A percentile compares a stretch with the other conserved stretches of the same genome.
phyloP scores from a whole-genome alignment of 176 grass and related monocot species.

The Avena insularis region DNA sequence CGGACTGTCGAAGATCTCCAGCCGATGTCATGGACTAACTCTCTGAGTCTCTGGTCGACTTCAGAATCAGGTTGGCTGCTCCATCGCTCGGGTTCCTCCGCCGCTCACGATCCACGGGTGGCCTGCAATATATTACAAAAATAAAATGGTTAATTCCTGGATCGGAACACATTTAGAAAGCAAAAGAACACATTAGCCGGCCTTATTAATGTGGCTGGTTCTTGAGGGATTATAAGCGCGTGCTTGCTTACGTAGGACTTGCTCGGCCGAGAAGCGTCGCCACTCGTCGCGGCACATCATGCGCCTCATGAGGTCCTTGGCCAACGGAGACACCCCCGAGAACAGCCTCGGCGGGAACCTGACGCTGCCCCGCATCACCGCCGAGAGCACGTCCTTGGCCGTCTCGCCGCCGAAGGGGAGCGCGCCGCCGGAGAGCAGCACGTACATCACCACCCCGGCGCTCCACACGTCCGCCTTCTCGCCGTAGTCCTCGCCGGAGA shows the following conservation, averaged over 20 bases:
- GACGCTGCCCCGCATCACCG: constrained; percentile 58
- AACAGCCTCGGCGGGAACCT: constrained; percentile 69
- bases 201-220: neutral
- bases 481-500: constrained; percentile 68
- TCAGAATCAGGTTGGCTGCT: constrained; percentile 35
- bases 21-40: neutral
- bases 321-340: constrained; percentile 57
- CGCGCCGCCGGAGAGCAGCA: constrained; percentile 78
- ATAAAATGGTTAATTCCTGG: neutral
- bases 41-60: neutral
- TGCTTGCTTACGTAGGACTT: constrained; percentile 80
- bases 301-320: constrained; percentile 84
- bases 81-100: constrained; percentile 44
- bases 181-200: neutral
- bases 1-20: neutral
- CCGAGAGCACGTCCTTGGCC: constrained; percentile 64
- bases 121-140: constrained; percentile 48
- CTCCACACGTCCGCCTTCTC: constrained; percentile 91
- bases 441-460: constrained; percentile 85
- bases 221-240: neutral
- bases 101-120: constrained; percentile 84
- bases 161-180: neutral
- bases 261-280: constrained; percentile 78
- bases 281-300: constrained; percentile 76
- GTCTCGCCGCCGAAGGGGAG: constrained; percentile 76